Percentiles rank a stretch among this genome's conserved stretches.
These are phyloP conservation scores for Adiantum capillusveneris DNA, from an alignment of 75 land plant species.

Conservation along the genomic window DNA sequence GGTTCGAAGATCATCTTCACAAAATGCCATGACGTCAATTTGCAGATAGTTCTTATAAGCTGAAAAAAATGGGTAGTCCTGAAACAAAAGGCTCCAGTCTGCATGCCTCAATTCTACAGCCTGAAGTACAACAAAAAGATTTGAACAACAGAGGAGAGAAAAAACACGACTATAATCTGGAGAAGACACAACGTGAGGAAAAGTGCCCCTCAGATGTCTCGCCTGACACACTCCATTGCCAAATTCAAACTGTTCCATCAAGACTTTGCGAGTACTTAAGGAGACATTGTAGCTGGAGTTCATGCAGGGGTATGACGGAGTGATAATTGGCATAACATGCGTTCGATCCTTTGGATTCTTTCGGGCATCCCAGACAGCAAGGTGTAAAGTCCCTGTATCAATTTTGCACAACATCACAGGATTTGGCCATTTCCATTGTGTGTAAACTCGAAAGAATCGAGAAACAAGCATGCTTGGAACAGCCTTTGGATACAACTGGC, in stretches of 20 bases:
- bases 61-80: constrained; percentile 32
- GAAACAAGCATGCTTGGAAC: constrained; percentile 48
- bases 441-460: constrained; percentile 44
- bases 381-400: constrained; percentile 43
- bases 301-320: constrained; percentile 50
- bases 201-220: background rate
- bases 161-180: background rate
- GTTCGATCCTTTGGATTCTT: constrained; percentile 38
- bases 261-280: constrained; percentile 34
- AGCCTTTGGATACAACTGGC: constrained; percentile 46
- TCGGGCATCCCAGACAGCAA: constrained; percentile 46
- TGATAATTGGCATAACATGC: constrained; percentile 45
- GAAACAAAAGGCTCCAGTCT: constrained; percentile 35
- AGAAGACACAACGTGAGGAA: background rate
- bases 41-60: constrained; percentile 39
- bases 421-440: constrained; percentile 53
- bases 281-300: constrained; percentile 50
- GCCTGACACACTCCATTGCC: constrained; percentile 38
- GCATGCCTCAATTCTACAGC: constrained; percentile 27
- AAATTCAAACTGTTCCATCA: constrained; percentile 38
- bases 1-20: constrained; percentile 31
- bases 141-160: background rate
- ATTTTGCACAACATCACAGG: constrained; percentile 46
- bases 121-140: constrained; percentile 7
- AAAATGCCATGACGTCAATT: constrained; percentile 30